Conservation (phyloP, 495 filamentous ascomycete species). For the Talaromyces wortmannii region DNA sequence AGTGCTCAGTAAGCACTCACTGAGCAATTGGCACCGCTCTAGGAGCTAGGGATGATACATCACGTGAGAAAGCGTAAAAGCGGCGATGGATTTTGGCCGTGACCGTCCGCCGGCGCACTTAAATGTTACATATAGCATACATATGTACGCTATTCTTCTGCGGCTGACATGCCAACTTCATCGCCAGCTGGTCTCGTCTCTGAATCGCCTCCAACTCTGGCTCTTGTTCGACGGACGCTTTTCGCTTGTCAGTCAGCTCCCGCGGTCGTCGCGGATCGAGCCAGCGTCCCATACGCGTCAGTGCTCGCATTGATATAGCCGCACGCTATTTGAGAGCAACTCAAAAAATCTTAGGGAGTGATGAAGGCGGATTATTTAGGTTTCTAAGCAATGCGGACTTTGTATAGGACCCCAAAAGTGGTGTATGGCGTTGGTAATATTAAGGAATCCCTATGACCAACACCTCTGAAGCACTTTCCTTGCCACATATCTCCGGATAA, state of each 20-base stretch:
- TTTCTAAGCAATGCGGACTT: too few relatives aligned
- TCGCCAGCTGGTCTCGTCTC: slow-evolving; percentile 5
- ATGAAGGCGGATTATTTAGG: too few relatives aligned
- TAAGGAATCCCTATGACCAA: too few relatives aligned
- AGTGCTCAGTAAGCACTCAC: background rate
- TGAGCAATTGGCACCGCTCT: background rate
- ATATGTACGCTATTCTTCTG: too few relatives aligned
- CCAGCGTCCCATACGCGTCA: slow-evolving; percentile 27
- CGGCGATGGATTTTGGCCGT: background rate
- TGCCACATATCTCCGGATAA: too few relatives aligned
- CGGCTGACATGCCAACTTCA: slow-evolving; percentile 1
- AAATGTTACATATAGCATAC: background rate
- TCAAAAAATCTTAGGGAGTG: too few relatives aligned
- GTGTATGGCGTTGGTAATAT: too few relatives aligned
- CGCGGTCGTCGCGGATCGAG: slow-evolving; percentile 24
- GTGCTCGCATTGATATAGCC: slow-evolving; percentile 21
- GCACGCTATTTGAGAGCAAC: too few relatives aligned
- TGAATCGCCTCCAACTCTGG: slow-evolving; percentile 9
- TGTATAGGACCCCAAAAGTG: too few relatives aligned
- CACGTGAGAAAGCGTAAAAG: background rate
- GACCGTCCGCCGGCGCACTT: background rate
- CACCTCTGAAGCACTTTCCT: too few relatives aligned
- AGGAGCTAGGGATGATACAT: background rate
- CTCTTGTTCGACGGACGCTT: slow-evolving; percentile 18
- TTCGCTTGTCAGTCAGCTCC: slow-evolving; percentile 17